Base-by-base conservation (phyloP, 805 yeast species). In the Cyberlindnera xishuangbannaensis region DNA sequence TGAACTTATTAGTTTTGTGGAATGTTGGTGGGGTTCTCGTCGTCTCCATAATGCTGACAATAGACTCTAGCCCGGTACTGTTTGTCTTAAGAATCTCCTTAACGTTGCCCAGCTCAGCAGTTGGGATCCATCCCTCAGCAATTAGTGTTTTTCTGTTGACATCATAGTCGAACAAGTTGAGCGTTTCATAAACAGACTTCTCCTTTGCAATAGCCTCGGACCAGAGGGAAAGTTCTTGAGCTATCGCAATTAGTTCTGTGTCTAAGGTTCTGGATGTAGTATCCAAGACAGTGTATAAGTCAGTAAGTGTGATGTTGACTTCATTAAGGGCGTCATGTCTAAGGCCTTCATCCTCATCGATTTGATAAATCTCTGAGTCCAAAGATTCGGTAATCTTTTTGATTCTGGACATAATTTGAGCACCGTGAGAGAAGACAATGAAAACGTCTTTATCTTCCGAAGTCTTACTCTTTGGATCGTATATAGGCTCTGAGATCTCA, bases 101-200 rank as follows among this genome's bases (percentile, higher is more conserved):
- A 72, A 71, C 34, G 69, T 60, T 48, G 10, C 68, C 66, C 26
- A 90, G 61, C 41, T 87, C 95, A 42, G 74, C 76, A 16, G 79
- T 69, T 27, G 99, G 97, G 21, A 87, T 67, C 99, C 99, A 92
- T 22, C 97, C 98, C 64, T 92, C 98, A 15, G 95, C 96, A 34
- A 90, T 76, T 43, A 92, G 67, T 23, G 27, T 82, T 66, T 51
- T 76, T 85, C 61, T 86, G 92, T 60, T 84, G 78, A 54, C 60
- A 54, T 83, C 92, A 53, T 73, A 79, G 47, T 80, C 78, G 47
- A 83, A 83, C 39, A 83, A 82, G 59, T 90, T 86, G 65, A 92
- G 69, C 1, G 85, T 72, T 33, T 79, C 71, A 59, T 82, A 88
- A 16, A 88, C 79, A 9, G 90, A 83, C 58, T 85, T 85, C 59